Base-by-base conservation (phyloP, 2,329 filamentous ascomycete species). In the Aspergillus eucalypticola region DNA sequence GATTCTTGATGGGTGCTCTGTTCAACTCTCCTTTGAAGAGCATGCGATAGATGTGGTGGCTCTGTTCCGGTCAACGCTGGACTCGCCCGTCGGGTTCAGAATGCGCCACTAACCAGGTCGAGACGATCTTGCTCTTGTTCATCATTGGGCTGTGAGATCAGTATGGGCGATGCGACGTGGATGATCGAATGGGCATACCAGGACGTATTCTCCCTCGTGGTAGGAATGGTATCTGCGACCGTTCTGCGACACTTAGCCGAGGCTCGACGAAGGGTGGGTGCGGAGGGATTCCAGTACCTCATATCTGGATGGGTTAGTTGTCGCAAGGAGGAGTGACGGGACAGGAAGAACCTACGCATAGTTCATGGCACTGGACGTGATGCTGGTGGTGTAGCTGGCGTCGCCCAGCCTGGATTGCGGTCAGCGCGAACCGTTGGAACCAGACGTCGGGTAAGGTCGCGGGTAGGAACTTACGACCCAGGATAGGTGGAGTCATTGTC, bases 41-140 rank as follows among this genome's bases (percentile, higher is more conserved):
- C 69, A 75, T 69, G 41, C 67, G 63, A 44, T 75, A 74, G 49
- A 75, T 71, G 54, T 75, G 73, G 51, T 75, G 73, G 49, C 68
- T 72, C 70, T 72, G 58, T 42, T 52, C 15, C 38, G 10, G 39
- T 27, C 29, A 35, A 38, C 23, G 8, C 19, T 44, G 25, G 6
- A 27, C 8, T 49, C 27, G 21, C 19, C 25, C 13, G 32, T 21
- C n/a, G 23, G 21, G 29, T 25, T 8, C 17, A 44, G 8, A 8
- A n/a, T 17, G 19, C 2, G 52, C 41, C 42, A 68, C 68, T 65
- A 53, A 72, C 67, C 62, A 73, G 60, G 66, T 74, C 72, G n/a
- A 74, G 63, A 35, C 73, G 71, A 58, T 74, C 71, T 63, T 74
- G 71, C 63, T 75, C 73, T 66, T 64, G 67, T 54, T 75, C 72